phyloP scores from a whole-genome alignment of 2,329 filamentous ascomycete genomes.

The Dryadomyces quercivorus region DNA sequence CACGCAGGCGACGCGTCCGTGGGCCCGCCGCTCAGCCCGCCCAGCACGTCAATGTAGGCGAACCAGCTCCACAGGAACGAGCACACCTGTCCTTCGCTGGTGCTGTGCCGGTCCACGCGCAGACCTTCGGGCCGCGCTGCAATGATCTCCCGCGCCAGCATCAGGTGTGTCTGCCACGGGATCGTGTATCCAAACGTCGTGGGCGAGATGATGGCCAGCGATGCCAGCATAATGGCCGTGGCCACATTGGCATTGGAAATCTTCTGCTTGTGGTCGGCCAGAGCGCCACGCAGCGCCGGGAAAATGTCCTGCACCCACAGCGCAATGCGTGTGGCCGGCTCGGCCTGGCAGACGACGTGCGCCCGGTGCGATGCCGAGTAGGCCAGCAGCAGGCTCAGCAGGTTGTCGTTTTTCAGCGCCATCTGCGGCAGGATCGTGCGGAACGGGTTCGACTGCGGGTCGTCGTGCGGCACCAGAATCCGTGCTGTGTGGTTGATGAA shows the following conservation, averaged over 20 bases:
- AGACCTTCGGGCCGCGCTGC: constrained; percentile 39
- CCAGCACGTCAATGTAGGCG: constrained; percentile 70
- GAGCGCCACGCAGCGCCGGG: constrained; percentile 54
- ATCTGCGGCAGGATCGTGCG: constrained; percentile 40
- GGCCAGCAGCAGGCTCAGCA: constrained; percentile 65
- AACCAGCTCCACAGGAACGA: constrained; percentile 76
- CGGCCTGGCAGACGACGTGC: constrained; percentile 57
- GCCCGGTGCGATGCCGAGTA: constrained; percentile 79
- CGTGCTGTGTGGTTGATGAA: constrained; percentile 69
- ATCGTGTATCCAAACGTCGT: constrained; percentile 71
- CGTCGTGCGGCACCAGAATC: constrained; percentile 38
- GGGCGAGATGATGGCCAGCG: constrained; percentile 72
- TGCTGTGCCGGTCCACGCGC: constrained; percentile 34
- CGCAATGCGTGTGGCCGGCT: constrained; percentile 67
- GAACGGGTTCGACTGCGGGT: constrained; percentile 39
- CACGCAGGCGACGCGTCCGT: constrained; percentile 36
- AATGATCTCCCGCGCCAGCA: constrained; percentile 65
- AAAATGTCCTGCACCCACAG: constrained; percentile 72
- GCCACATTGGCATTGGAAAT: constrained; percentile 65
- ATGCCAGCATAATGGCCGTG: constrained; percentile 75
- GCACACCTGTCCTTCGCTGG: constrained; percentile 43
- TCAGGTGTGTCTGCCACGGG: constrained; percentile 69
- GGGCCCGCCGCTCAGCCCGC: constrained; percentile 50
- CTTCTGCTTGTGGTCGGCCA: constrained; percentile 47
- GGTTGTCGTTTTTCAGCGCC: constrained; percentile 56